Evolutionary conservation across 2,329 filamentous ascomycete species (phyloP).

Genomic region (Fusarium sp.): DNA sequence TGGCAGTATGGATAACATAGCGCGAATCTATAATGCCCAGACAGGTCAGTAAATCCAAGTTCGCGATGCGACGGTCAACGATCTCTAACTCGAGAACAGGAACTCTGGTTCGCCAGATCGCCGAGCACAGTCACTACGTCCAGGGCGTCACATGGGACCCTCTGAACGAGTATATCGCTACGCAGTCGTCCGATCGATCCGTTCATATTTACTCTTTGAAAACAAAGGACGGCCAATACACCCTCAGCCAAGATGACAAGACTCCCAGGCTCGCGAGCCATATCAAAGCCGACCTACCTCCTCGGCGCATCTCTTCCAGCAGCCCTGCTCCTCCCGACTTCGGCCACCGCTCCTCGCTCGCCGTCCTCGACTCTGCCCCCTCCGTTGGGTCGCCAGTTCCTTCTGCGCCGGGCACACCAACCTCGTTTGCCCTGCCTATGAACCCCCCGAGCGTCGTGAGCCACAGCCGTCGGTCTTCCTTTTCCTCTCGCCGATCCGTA

Average conservation of each 20-base stretch:
- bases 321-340: constrained; percentile 93
- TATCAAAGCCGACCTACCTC: constrained; percentile 87
- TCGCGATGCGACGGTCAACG: neutral
- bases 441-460: constrained; percentile 91
- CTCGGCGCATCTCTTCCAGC: constrained; percentile 87
- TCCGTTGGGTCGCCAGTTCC: constrained; percentile 84
- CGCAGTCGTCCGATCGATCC: constrained; percentile 96
- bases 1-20: constrained; percentile 99
- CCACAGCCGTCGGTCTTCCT: constrained; percentile 94
- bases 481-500: constrained; percentile 86
- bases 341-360: constrained; percentile 73
- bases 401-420: constrained; percentile 93
- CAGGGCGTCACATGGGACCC: constrained; percentile 99
- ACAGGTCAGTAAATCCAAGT: constrained; percentile 71
- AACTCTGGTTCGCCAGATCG: constrained; percentile 86
- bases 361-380: constrained; percentile 62
- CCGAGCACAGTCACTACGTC: constrained; percentile 97
- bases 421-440: constrained; percentile 90
- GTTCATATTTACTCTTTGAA: constrained; percentile 97
- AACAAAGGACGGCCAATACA: constrained; percentile 96
- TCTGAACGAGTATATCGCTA: constrained; percentile 96
- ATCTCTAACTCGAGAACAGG: constrained; percentile 49
- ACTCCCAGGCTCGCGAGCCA: constrained; percentile 85
- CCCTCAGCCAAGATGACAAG: constrained; percentile 73
- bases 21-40: constrained; percentile 94